Conservation (phyloP, 805 yeast genomes). For the Cyberlindnera xylosilytica region DNA sequence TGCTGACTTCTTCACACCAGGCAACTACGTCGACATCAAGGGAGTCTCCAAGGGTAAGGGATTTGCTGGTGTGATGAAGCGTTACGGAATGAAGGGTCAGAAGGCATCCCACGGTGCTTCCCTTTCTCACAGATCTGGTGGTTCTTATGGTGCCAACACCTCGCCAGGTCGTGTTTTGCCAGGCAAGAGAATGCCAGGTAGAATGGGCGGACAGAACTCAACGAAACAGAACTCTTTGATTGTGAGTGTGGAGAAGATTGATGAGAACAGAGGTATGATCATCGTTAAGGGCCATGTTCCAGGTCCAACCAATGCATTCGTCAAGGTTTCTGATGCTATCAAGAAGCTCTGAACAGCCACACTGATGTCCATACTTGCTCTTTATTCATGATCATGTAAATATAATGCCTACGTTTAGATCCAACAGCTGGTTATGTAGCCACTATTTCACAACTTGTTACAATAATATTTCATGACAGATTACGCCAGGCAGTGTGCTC, state of each 20-base stretch:
- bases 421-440: no score
- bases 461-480: background rate
- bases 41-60: conserved; percentile 92
- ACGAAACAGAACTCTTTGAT: conserved; percentile 78
- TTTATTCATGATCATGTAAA: background rate
- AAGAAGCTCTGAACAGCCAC: conserved; percentile 31
- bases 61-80: conserved; percentile 96
- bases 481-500: background rate
- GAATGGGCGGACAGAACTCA: conserved; percentile 76
- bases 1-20: conserved; percentile 81
- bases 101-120: conserved; percentile 96
- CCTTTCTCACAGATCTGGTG: conserved; percentile 88
- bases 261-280: conserved; percentile 76
- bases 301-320: conserved; percentile 77
- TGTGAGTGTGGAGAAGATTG: conserved; percentile 52
- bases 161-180: conserved; percentile 96
- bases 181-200: conserved; percentile 98
- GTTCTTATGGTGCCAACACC: conserved; percentile 95
- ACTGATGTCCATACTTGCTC: background rate
- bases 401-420: background rate
- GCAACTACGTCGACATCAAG: conserved; percentile 80
- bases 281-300: conserved; percentile 88
- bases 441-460: no score
- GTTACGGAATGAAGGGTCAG: conserved; percentile 86
- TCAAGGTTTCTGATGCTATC: conserved; percentile 78